Evolutionary conservation across 305 asterid species (phyloP).

Genomic region (Fraxinus greggii): DNA sequence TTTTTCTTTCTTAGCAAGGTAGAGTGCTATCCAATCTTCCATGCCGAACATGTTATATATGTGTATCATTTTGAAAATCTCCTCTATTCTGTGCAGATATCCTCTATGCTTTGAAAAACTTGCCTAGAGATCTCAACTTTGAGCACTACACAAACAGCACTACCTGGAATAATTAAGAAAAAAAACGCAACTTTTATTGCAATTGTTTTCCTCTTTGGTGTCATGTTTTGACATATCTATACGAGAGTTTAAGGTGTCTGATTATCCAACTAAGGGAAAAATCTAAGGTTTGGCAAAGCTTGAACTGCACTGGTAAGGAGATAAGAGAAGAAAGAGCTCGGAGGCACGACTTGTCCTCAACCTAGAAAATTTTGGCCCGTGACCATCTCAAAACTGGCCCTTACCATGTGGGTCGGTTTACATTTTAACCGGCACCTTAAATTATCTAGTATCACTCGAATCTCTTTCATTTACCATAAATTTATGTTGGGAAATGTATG

Average conservation of each 20-base stretch:
- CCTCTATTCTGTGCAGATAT: slow-evolving; percentile 38
- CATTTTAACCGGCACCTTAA: not conserved
- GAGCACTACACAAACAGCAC: slow-evolving; percentile 31
- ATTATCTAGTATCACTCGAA: not conserved
- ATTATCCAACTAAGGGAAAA: not conserved
- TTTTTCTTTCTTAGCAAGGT: not conserved
- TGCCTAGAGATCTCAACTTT: slow-evolving; percentile 53
- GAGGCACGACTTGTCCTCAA: not conserved
- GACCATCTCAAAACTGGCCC: not conserved
- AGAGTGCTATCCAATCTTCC: not conserved
- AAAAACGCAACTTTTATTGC: not conserved
- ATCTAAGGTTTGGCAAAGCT: too few species aligned
- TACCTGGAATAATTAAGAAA: slow-evolving; percentile 36
- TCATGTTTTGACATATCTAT: not conserved
- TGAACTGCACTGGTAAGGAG: too few species aligned
- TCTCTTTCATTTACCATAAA: not conserved
- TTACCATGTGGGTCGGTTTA: not conserved
- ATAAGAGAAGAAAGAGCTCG: not conserved
- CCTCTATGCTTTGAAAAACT: slow-evolving; percentile 41
- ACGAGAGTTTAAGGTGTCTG: not conserved
- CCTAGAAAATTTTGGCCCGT: not conserved
- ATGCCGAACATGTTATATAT: not conserved
- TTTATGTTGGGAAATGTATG: not conserved
- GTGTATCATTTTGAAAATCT: not conserved
- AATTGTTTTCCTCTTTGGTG: not conserved